phyloP scores from a whole-genome alignment of 2,329 filamentous ascomycete genomes.

The Paracamarosporium sp. region DNA sequence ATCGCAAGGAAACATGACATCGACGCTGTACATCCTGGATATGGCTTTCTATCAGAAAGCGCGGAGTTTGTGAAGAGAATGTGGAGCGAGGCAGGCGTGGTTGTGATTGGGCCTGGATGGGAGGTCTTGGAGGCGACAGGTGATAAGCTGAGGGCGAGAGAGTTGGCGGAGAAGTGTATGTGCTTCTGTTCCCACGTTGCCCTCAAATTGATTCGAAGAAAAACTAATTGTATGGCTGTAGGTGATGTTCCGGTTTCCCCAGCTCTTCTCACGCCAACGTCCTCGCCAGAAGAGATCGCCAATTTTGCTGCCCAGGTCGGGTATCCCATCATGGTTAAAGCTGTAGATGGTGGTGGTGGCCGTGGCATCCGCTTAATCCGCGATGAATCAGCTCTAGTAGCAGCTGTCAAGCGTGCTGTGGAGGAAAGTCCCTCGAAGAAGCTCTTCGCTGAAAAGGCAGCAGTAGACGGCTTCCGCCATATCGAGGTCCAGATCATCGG shows the following conservation, averaged over 20 bases:
- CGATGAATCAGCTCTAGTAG: constrained; percentile 24
- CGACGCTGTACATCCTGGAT: constrained; percentile 65
- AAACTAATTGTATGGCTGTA: constrained; percentile 7
- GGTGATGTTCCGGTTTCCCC: constrained; percentile 59
- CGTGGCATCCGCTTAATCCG: constrained; percentile 59
- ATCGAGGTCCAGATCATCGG: constrained; percentile 68
- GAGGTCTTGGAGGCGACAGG: constrained; percentile 65
- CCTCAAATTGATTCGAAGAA: not conserved
- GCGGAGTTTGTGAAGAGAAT: constrained; percentile 57
- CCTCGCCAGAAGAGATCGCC: constrained; percentile 50
- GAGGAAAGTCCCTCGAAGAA: constrained; percentile 65
- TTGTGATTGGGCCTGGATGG: constrained; percentile 62
- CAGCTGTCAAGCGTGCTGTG: constrained; percentile 57
- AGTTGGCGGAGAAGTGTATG: constrained; percentile 57
- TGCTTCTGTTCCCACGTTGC: not conserved
- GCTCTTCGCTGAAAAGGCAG: constrained; percentile 69
- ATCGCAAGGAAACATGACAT: constrained; percentile 59
- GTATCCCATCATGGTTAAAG: constrained; percentile 68
- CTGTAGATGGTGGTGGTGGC: constrained; percentile 69
- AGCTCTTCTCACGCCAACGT: constrained; percentile 55
- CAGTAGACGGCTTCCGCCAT: constrained; percentile 65
- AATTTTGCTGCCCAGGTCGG: constrained; percentile 65
- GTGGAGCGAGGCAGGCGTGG: constrained; percentile 56
- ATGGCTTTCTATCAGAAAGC: constrained; percentile 68
- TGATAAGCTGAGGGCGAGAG: constrained; percentile 62